These are phyloP conservation scores for Vigna unguiculata DNA, from an alignment of 306 rosid genomes.

Conservation along the genomic window DNA sequence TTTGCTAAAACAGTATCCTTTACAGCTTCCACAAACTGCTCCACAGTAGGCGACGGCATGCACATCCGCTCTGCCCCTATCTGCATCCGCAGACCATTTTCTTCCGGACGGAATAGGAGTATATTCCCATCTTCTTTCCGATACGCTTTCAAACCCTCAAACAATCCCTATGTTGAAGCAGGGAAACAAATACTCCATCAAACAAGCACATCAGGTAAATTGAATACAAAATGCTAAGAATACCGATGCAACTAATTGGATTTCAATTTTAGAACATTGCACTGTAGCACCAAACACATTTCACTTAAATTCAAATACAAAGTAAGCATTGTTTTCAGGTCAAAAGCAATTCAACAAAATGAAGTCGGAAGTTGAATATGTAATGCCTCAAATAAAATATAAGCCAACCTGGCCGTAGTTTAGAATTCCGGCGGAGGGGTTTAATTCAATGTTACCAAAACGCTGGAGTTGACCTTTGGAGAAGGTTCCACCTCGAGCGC, in stretches of 20 bases:
- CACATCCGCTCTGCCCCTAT: conserved; percentile 95
- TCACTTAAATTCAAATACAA: conserved; percentile 6
- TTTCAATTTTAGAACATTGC: not conserved
- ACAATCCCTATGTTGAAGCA: conserved; percentile 73
- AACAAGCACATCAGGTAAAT: conserved; percentile 21
- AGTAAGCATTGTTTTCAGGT: not conserved
- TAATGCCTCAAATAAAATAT: not conserved
- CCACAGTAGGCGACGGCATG: conserved; percentile 88
- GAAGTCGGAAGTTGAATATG: not conserved
- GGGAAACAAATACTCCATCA: conserved; percentile 17
- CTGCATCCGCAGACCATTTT: conserved; percentile 84
- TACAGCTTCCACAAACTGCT: conserved; percentile 91
- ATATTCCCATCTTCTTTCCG: conserved; percentile 75
- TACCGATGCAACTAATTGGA: not conserved
- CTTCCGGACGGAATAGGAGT: conserved; percentile 92
- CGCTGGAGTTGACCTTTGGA: conserved; percentile 79
- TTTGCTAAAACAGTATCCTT: conserved; percentile 89
- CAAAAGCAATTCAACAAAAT: conserved; percentile 9
- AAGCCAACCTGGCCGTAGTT: conserved; percentile 91
- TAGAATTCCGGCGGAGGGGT: conserved; percentile 86
- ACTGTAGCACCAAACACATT: not conserved
- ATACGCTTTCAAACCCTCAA: conserved; percentile 97
- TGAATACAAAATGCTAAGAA: not conserved
- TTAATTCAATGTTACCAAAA: conserved; percentile 92
- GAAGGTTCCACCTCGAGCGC: conserved; percentile 66